Evolutionary conservation across 495 filamentous ascomycete genomes (phyloP), one percentile per base, ranked within the genome.

Genomic region (Xylaria nigripes): DNA sequence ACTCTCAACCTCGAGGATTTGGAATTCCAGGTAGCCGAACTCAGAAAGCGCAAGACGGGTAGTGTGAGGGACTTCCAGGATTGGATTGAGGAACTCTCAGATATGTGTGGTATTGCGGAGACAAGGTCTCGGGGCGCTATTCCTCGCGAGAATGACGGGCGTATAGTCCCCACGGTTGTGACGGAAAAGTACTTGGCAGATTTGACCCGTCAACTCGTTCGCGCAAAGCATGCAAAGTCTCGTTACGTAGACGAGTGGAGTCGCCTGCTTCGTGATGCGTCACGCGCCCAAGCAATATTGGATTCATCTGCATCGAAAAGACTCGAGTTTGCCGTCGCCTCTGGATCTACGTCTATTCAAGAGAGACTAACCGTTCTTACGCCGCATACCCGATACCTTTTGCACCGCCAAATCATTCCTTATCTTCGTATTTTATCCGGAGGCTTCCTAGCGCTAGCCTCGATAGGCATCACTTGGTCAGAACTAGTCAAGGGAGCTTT

Each of bases 131-230:
- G 79, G 18, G 68, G 69, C 19, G 67, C 80, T 36, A 51, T 57
- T 25, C 69, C 55, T 70, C 71, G 48, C 69, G 60, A 65, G 27
- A 68, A 58, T 16, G 59, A 65, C 38, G 70, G 36, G 67, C 29
- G 65, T 59, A 68, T 68, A 73, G 62, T 85, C 9, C 93, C 92
- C 2, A 81, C 85, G 15, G 84, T 97, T 19, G 89, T 98, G 45
- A 97, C 93, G 3, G 90, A 93, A 66, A 83, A 89, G 55, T 97
- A 95, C 66, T 72, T 98, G 52, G 93, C 93, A 48, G 89, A 95
- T 45, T 70, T 96, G 24, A 95, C 91, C 0, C 74, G 89, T 48
- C 84, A 86, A 54, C 74, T 96, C 3, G 81, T 84, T 43, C 81
- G 88, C 30, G 89, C 90, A 23, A 80, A 86, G 25, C 89, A 98